Evolutionary conservation across 148 eudicot species (phyloP).

Genomic region (Nepenthes gracilis): DNA sequence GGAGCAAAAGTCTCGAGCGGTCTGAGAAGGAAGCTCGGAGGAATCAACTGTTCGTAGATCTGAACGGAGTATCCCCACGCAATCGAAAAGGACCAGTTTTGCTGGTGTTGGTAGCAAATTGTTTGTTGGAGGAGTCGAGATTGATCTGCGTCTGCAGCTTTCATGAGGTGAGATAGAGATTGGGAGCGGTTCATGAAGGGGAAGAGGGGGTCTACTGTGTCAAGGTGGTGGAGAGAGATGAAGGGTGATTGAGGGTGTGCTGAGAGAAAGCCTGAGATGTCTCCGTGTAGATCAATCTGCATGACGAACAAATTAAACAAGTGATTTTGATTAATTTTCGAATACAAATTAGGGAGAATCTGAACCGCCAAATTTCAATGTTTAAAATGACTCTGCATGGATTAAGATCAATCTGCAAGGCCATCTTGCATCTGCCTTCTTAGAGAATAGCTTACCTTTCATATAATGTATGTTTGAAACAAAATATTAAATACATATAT

Average conservation of each 20-base stretch:
- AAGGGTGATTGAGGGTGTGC: constrained; percentile 40
- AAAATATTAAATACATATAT: too few species aligned
- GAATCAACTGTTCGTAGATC: constrained; percentile 26
- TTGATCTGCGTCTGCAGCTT: constrained; percentile 26
- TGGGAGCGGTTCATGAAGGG: constrained; percentile 30
- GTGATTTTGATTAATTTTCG: not conserved
- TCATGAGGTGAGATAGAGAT: constrained; percentile 41
- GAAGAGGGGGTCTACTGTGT: constrained; percentile 37
- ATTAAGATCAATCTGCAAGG: too few species aligned
- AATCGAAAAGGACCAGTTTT: constrained; percentile 41
- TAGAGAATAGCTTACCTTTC: too few species aligned
- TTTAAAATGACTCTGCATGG: not conserved
- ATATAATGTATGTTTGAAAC: too few species aligned
- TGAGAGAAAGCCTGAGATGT: constrained; percentile 45
- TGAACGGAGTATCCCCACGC: constrained; percentile 67
- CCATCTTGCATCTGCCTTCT: too few species aligned
- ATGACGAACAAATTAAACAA: not conserved
- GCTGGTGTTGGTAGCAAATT: constrained; percentile 32
- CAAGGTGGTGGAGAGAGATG: constrained; percentile 52
- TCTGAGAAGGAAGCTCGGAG: constrained; percentile 30
- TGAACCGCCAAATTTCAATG: not conserved
- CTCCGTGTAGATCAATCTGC: constrained; percentile 41
- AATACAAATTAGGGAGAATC: not conserved
- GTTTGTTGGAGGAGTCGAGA: constrained; percentile 52
- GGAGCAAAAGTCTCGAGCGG: constrained; percentile 47